Evolutionary conservation across 176 grass and related monocot species (phyloP).

Genomic region (Dactylis glomerata): DNA sequence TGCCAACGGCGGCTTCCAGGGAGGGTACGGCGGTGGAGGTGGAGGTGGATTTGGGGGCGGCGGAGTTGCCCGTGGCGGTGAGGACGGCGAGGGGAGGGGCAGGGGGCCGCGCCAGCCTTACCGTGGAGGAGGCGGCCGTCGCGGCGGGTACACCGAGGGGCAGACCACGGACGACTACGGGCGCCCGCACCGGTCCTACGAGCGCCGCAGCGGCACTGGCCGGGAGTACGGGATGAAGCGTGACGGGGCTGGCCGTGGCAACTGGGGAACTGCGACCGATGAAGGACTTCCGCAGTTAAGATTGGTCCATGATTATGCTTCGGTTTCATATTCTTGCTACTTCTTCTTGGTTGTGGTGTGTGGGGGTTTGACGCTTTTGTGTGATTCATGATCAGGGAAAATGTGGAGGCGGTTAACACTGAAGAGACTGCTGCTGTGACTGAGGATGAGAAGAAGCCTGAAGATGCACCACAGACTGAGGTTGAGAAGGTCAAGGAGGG

Average conservation of each 20-base stretch:
- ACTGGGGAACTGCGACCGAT: constrained; percentile 69
- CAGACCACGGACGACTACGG: constrained; percentile 43
- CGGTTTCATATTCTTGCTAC: neutral
- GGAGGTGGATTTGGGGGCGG: constrained; percentile 20
- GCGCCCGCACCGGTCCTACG: constrained; percentile 47
- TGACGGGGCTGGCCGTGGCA: constrained; percentile 70
- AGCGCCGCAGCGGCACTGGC: constrained; percentile 79
- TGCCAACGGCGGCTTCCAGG: constrained; percentile 20
- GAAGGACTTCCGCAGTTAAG: constrained; percentile 59
- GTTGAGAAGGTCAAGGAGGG: constrained; percentile 46
- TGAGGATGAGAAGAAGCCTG: constrained; percentile 57
- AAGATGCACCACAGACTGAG: constrained; percentile 22
- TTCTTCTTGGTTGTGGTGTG: neutral
- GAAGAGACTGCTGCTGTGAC: constrained; percentile 9
- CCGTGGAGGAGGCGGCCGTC: constrained; percentile 48
- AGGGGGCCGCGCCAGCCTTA: constrained; percentile 45
- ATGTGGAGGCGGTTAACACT: constrained; percentile 6
- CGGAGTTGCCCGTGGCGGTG: constrained; percentile 16
- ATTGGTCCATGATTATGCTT: neutral
- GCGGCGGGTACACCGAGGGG: constrained; percentile 43
- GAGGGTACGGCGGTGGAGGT: constrained; percentile 30
- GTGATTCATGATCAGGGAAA: constrained; percentile 13
- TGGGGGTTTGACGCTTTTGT: neutral
- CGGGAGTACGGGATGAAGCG: constrained; percentile 73
- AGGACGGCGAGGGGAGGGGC: constrained; percentile 42